phyloP scores from a whole-genome alignment of 805 yeast species.

The Ascoidea asiatica region DNA sequence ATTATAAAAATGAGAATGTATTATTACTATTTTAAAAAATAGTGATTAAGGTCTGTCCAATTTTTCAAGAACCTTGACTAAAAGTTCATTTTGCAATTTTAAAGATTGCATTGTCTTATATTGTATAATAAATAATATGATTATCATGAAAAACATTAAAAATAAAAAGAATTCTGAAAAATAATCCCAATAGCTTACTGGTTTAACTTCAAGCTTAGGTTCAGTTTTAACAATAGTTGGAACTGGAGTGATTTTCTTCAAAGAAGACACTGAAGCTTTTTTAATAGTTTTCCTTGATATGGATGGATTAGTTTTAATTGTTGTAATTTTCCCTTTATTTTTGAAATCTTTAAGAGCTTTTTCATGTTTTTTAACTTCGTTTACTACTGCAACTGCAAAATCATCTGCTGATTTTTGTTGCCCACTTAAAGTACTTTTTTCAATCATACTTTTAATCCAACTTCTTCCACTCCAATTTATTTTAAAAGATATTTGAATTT shows the following conservation, averaged over 20 bases:
- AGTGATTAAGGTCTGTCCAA: too few relatives aligned
- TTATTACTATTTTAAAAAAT: too few relatives aligned
- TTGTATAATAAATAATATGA: not conserved
- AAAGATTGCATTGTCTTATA: not conserved
- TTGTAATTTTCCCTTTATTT: not conserved
- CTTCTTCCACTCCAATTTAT: slow-evolving; percentile 85
- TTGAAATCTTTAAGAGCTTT: not conserved
- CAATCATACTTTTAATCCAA: slow-evolving; percentile 86
- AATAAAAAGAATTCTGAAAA: too few relatives aligned
- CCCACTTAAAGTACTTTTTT: slow-evolving; percentile 71
- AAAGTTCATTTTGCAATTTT: not conserved
- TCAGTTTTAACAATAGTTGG: too few relatives aligned
- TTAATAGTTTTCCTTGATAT: not conserved
- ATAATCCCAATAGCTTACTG: not conserved
- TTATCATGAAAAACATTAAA: not conserved
- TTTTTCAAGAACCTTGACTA: too few relatives aligned
- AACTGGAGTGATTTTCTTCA: too few relatives aligned
- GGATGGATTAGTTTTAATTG: not conserved
- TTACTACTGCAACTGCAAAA: slow-evolving; percentile 25
- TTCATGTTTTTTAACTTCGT: slow-evolving; percentile 10
- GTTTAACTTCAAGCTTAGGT: not conserved
- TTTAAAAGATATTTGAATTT: slow-evolving; percentile 51
- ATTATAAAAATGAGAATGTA: too few relatives aligned
- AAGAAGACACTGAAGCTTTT: not conserved
- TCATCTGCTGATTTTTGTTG: slow-evolving; percentile 51